These are phyloP conservation scores for Lophiostoma macrostomum DNA, from an alignment of 495 filamentous ascomycete genomes.

Conservation along the genomic window DNA sequence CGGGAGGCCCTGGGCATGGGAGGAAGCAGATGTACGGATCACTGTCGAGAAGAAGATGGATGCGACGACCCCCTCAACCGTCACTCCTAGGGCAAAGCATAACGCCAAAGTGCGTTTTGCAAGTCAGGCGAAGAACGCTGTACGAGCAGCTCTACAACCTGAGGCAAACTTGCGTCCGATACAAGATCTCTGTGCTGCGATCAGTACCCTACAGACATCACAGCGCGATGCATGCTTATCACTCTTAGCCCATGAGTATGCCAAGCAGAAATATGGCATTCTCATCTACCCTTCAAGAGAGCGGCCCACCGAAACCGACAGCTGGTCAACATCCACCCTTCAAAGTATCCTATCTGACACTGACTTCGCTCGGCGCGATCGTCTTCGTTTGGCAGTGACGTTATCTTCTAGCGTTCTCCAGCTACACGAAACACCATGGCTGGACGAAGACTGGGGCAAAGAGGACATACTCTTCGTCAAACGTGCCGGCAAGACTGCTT, in stretches of 20 bases:
- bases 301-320: slow-evolving; percentile 8
- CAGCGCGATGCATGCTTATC: slow-evolving; percentile 25
- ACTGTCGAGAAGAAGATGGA: neutral
- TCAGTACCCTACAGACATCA: slow-evolving; percentile 12
- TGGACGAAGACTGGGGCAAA: slow-evolving; percentile 24
- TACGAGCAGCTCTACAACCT: slow-evolving; percentile 18
- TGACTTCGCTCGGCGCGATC: slow-evolving; percentile 16
- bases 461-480: slow-evolving; percentile 23
- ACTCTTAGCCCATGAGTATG: slow-evolving; percentile 8
- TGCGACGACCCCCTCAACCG: neutral
- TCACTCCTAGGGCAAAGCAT: neutral
- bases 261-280: slow-evolving; percentile 23
- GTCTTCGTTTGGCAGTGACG: slow-evolving; percentile 28
- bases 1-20: slow-evolving; percentile 17
- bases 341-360: slow-evolving; percentile 9
- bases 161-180: slow-evolving; percentile 17
- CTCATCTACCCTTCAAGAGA: slow-evolving; percentile 16
- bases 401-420: slow-evolving; percentile 26
- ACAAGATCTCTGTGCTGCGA: slow-evolving; percentile 18
- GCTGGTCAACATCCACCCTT: slow-evolving; percentile 7
- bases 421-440: slow-evolving; percentile 28
- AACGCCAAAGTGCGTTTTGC: slow-evolving; percentile 22
- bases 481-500: slow-evolving; percentile 8
- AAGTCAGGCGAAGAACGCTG: slow-evolving; percentile 17
- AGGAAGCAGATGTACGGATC: slow-evolving; percentile 21